A percentile compares a stretch with the other conserved stretches of the same genome.
Conservation (phyloP, 1,284 basidiomycete genomes). For the Boletellus sp. region DNA sequence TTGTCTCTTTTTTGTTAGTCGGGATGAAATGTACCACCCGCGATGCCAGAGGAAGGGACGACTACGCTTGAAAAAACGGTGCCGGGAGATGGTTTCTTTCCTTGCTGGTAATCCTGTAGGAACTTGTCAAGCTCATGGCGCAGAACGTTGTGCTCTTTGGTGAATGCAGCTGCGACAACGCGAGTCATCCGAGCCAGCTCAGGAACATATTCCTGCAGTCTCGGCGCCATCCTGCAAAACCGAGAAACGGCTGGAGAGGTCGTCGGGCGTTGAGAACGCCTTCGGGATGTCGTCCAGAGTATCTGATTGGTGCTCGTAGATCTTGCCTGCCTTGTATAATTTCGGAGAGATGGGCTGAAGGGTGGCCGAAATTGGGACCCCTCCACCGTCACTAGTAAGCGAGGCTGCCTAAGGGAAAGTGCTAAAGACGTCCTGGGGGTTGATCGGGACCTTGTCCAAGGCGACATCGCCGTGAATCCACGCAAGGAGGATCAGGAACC, state of each 20-base stretch:
- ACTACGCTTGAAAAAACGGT: neutral
- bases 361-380: neutral
- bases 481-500: neutral
- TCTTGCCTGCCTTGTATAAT: neutral
- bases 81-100: neutral
- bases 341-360: neutral
- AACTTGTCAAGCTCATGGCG: neutral
- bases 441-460: neutral
- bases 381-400: neutral
- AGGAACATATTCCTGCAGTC: neutral
- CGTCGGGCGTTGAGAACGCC: neutral
- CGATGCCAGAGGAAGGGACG: too few relatives aligned
- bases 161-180: neutral
- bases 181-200: neutral
- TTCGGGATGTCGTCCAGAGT: neutral
- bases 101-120: neutral
- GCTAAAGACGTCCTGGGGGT: neutral
- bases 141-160: neutral
- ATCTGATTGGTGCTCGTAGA: neutral
- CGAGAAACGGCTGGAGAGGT: neutral
- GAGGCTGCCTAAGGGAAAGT: neutral
- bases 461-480: neutral
- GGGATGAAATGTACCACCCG: too few relatives aligned
- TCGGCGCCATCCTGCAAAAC: neutral
- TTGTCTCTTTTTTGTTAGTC: too few relatives aligned